Percentiles rank a stretch among this genome's conserved stretches.
phyloP scores from a whole-genome alignment of 2,329 filamentous ascomycete genomes.

The Cephalotrichum gorgonifer region DNA sequence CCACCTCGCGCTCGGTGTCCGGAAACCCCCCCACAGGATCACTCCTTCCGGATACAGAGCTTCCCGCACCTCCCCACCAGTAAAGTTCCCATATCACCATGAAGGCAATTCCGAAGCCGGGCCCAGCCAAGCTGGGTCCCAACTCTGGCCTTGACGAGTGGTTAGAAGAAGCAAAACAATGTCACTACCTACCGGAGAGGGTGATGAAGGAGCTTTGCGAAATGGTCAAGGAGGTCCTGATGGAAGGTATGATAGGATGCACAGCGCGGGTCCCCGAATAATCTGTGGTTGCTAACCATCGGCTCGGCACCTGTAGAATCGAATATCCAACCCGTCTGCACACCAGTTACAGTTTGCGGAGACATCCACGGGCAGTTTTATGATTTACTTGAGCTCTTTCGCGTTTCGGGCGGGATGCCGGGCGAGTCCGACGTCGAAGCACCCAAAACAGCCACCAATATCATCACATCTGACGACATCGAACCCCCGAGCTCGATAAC shows the following conservation, averaged over 20 bases:
- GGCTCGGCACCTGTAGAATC: conserved; percentile 54
- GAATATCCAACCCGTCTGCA: conserved; percentile 96
- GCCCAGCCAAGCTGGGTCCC: conserved; percentile 73
- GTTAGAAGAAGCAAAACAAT: conserved; percentile 93
- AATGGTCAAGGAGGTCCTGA: conserved; percentile 96
- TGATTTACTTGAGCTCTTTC: conserved; percentile 91
- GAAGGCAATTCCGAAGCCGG: conserved; percentile 66
- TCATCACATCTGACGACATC: conserved; percentile 84
- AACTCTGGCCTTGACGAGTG: conserved; percentile 89
- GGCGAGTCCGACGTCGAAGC: conserved; percentile 64
- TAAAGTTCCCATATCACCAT: conserved; percentile 17
- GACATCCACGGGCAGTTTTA: conserved; percentile 99
- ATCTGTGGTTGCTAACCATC: neutral
- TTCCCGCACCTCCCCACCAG: neutral
- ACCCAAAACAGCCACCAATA: conserved; percentile 56
- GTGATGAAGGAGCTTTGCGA: conserved; percentile 99
- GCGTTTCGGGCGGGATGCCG: conserved; percentile 93
- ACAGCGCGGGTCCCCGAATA: neutral
- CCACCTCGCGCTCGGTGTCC: neutral
- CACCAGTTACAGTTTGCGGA: conserved; percentile 92
- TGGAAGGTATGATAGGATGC: conserved; percentile 83
- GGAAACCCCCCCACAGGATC: neutral
- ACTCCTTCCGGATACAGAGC: neutral
- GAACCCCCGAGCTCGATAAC: conserved; percentile 85
- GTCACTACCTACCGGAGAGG: conserved; percentile 88